Base-by-base conservation (phyloP, 306 rosid species). In the Abrus pulchellus region DNA sequence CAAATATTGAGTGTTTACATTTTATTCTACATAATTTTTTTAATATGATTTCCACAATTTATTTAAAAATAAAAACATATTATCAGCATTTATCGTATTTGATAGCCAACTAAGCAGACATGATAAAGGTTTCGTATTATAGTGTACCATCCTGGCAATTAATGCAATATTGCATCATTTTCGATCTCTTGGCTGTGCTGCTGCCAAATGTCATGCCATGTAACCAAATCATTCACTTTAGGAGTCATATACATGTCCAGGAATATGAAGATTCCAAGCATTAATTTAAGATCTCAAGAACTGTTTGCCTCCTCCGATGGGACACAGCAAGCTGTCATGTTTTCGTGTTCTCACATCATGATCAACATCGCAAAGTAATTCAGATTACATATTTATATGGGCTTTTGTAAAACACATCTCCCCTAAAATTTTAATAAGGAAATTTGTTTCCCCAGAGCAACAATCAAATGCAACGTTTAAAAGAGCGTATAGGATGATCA, bases 261-360 rank as follows among this genome's bases (percentile, higher is more conserved):
- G 72, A 66, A 43, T 36, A 66, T 66, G 20, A 66, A 66, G 43
- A 45, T 68, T 68, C 40, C 71, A 65, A 38, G 13, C 50, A 64
- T 64, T 40, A 20, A 11, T 64, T 62, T 11, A 34, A 61, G 9
- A 62, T 34, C 45, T 9, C 68, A 41, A 43, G 4, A 41, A 67
- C 44, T 67, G 10, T 67, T 44, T 20, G 40, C 73, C 74, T 68
- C 59, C 57, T 47, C 11, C 0, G 0, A 64, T 64, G 4, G 2
- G 7, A 70, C 61, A 49, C 12, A 72, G 6, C 38, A 72, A 73
- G 66, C 53, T 73, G 29, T 56, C 65, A 40, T 72, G 20, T 8
- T 52, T 53, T 3, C 29, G 66, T 73, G 3, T 55, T 55, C 65
- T 73, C 78, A 55, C 78, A 55, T 74, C 78, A 56, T 43, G 11